A percentile compares a stretch with the other conserved stretches of the same genome.
Conservation (phyloP, 164 flowering plant species). For the Protea cynaroides region DNA sequence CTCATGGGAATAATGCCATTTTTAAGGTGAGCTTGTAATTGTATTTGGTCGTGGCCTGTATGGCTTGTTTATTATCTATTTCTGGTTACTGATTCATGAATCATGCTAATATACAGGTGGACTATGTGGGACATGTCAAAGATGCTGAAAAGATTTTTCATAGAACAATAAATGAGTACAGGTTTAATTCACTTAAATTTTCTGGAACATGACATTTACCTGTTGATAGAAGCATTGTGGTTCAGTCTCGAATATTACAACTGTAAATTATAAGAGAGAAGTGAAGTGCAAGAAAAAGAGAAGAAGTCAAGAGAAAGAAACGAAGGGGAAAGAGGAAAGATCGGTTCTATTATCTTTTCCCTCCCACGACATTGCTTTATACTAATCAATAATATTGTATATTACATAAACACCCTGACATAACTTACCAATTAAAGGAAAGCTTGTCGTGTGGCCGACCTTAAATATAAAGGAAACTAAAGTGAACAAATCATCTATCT, state of each 20-base stretch:
- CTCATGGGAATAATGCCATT: conserved; percentile 33
- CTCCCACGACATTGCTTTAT: too few species aligned
- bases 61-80: conserved; percentile 8
- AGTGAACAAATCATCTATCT: too few species aligned
- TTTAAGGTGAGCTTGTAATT: conserved; percentile 49
- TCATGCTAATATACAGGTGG: conserved; percentile 46
- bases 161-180: conserved; percentile 54
- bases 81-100: conserved; percentile 1
- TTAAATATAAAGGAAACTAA: too few species aligned
- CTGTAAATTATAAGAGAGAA: too few species aligned
- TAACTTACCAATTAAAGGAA: too few species aligned
- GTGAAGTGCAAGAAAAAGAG: too few species aligned
- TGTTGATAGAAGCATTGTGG: not conserved
- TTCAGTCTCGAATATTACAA: not conserved
- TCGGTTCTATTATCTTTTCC: too few species aligned
- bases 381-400: too few species aligned
- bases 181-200: conserved; percentile 30
- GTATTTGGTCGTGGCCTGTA: not conserved
- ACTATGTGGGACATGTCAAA: conserved; percentile 59
- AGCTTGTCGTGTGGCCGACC: too few species aligned
- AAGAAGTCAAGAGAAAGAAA: too few species aligned
- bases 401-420: too few species aligned
- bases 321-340: too few species aligned
- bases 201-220: not conserved
- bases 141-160: conserved; percentile 84